Evolutionary conservation across 2,329 filamentous ascomycete genomes (phyloP).

Genomic region (Botrytis galanthina): DNA sequence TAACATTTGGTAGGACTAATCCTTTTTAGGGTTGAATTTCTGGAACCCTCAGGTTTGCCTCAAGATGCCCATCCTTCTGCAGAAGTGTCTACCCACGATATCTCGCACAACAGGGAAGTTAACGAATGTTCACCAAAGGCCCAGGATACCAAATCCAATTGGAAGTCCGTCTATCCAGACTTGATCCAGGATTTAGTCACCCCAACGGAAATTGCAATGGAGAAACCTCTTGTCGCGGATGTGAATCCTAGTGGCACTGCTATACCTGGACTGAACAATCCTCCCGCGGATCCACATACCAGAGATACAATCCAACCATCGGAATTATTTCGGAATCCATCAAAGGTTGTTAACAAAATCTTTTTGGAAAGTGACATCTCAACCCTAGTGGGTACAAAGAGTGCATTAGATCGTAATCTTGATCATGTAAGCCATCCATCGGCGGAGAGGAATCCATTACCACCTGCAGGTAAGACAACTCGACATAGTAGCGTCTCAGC

Average conservation of each 20-base stretch:
- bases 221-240: constrained; percentile 18
- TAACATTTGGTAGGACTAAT: constrained; percentile 1
- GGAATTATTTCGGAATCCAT: constrained; percentile 26
- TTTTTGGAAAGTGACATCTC: constrained; percentile 28
- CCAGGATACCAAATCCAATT: constrained; percentile 18
- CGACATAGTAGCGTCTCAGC: constrained; percentile 30
- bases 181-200: constrained; percentile 26
- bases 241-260: constrained; percentile 3
- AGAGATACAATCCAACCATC: constrained; percentile 31
- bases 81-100: constrained; percentile 15
- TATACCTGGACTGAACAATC: constrained; percentile 20
- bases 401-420: constrained; percentile 19
- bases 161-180: constrained; percentile 28
- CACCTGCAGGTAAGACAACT: constrained; percentile 28
- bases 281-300: constrained; percentile 22
- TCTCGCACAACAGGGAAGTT: constrained; percentile 4
- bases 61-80: constrained; percentile 18
- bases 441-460: constrained; percentile 10
- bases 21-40: constrained; percentile 28
- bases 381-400: constrained; percentile 28
- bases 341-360: constrained; percentile 22
- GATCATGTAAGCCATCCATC: constrained; percentile 21
- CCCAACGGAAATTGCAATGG: constrained; percentile 19
- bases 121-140: constrained; percentile 5
- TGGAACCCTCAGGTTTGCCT: constrained; percentile 23